phyloP scores from a whole-genome alignment of 2,329 filamentous ascomycete genomes.

The Aspergillus piperis region DNA sequence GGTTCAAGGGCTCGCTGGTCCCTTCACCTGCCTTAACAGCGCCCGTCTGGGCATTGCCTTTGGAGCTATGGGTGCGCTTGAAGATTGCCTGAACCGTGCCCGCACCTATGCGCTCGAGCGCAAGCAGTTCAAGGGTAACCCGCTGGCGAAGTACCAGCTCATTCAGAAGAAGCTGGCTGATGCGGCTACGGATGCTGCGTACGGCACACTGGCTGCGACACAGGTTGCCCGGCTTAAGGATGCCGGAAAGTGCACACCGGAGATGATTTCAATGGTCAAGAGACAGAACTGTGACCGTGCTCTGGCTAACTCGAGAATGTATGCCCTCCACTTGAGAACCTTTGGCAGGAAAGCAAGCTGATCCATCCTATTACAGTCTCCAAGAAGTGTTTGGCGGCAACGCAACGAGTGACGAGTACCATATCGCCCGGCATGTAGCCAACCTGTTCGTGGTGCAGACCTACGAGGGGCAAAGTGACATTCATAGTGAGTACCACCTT shows the following conservation, averaged over 20 bases:
- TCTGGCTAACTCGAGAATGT: slow-evolving; percentile 71
- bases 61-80: slow-evolving; percentile 88
- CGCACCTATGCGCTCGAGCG: slow-evolving; percentile 87
- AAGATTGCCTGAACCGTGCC: slow-evolving; percentile 82
- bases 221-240: slow-evolving; percentile 95
- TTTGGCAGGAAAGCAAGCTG: no score
- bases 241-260: slow-evolving; percentile 79
- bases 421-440: slow-evolving; percentile 89
- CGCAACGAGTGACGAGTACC: slow-evolving; percentile 96
- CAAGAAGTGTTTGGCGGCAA: slow-evolving; percentile 98
- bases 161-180: slow-evolving; percentile 98
- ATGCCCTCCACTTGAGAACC: slow-evolving; percentile 30
- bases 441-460: slow-evolving; percentile 98
- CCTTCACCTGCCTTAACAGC: slow-evolving; percentile 92
- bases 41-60: slow-evolving; percentile 92
- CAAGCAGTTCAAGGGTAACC: slow-evolving; percentile 95
- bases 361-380: slow-evolving; percentile 50
- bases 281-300: slow-evolving; percentile 95
- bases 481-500: slow-evolving; percentile 70
- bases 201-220: slow-evolving; percentile 82
- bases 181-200: slow-evolving; percentile 85
- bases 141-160: slow-evolving; percentile 92
- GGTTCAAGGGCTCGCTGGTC: slow-evolving; percentile 81
- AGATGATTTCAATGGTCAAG: slow-evolving; percentile 98
- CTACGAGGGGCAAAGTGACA: slow-evolving; percentile 97